Evolutionary conservation across 768 basidiomycete genomes (phyloP), one percentile per base, ranked within the genome.

Genomic region (Gyrodon lividus): DNA sequence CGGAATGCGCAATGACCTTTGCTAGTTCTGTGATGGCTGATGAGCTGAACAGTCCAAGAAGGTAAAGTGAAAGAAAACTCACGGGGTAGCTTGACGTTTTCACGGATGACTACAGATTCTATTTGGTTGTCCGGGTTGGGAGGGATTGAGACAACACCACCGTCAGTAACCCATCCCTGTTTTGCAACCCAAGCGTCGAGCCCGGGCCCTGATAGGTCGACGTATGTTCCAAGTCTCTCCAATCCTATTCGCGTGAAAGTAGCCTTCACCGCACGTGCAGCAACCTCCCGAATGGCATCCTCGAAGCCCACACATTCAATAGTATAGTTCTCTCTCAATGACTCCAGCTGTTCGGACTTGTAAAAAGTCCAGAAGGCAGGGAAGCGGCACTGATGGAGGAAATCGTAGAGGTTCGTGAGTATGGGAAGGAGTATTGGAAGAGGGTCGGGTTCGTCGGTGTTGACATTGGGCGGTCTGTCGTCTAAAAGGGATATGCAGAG

Each of bases 401-500:
- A 78, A 59, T 76, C 78, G 66, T 86, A 79, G 38, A 94, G 78
- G 46, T 74, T 73, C 59, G 83, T 80, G 56, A 92, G 77, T 46
- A 82, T 66, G 46, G 90, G 85, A 30, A 92, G 78, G 55, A 90
- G 76, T 41, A 75, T 51, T 17, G 87, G 83, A 22, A 92, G 77
- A 45, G 90, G 91, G 76, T 92, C 89, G 23, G 87, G 86, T 62
- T 92, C 89, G 59, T 92, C 89, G 10, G 83, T 71, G 58, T 76
- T 77, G 38, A 77, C 52, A 52, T 70, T 81, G 44, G 71, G 63
- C 16, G 78, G 68, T 42, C 85, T 81, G 58, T 93, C 92, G 53
- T 92, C 89, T 34, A 95, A 76, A n/a, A 99, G 80, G 43, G 95
- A 90, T 59, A 96, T 82, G 62, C 90, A 95, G 57, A 98, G 88